Evolutionary conservation across 371 early-diverging fungal species (phyloP), one percentile per base, ranked within the genome.

Genomic region (Circinella umbellata): DNA sequence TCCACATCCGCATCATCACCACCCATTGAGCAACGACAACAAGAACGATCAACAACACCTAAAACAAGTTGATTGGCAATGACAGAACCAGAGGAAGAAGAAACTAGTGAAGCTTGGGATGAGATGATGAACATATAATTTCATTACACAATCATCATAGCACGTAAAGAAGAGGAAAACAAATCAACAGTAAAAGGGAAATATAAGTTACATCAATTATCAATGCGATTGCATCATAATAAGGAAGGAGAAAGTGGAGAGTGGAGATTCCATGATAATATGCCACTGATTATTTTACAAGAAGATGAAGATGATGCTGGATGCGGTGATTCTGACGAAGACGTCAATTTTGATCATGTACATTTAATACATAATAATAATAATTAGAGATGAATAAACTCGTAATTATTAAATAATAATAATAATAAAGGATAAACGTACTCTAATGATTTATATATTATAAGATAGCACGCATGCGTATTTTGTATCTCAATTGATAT

Each of bases 81-180:
- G 53, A 47, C 54, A 20, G 55, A 68, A 59, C 68, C 73, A 67
- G 66, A 59, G 7, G 46, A 42, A 9, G 42, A 42, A 11, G 42
- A 9, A 6, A 42, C 42, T 42, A 3, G 75, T 75, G 64, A 76
- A 67, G 77, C 38, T 35, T 60, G 55, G 39, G 71, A 15, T 68
- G 69, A 63, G 69, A 39, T 18, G 71, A 70, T 59, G 71, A 64
- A 14, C 35, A 37, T 34, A 34, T 64, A 10, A 36, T 37, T n/a
- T 34, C 53, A 36, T 11, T 11, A 49, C 48, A 17, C 47, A 20
- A 63, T 42, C 61, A 60, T 37, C 37, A 48, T 35, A 27, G 46
- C 46, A 60, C n/a, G 67, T 34, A 59, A 37, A 54, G 59, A n/a
- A 53, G 63, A 27, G 47, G 38, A 18, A 39, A 63, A 17, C 15